Evolutionary conservation across 2,329 filamentous ascomycete species (phyloP).

Genomic region (Colletotrichum chlorophyti): DNA sequence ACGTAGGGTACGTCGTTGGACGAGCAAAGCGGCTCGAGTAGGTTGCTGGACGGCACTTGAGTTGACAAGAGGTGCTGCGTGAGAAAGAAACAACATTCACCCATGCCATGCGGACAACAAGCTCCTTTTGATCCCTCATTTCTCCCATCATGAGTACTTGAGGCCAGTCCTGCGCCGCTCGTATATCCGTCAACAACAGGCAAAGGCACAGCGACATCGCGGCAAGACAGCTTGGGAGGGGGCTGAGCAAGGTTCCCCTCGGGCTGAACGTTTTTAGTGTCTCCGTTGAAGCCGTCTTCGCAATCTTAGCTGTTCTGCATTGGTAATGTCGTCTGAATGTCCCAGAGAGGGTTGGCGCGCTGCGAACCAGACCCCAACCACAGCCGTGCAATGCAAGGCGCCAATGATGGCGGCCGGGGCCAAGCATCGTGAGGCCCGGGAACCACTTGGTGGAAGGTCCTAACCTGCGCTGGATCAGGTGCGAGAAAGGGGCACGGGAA

Average conservation of each 20-base stretch:
- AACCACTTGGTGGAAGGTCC: slow-evolving; percentile 1
- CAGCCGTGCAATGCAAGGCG: not conserved
- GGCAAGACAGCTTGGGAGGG: not conserved
- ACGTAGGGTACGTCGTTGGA: slow-evolving; percentile 53
- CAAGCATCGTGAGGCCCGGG: slow-evolving; percentile 17
- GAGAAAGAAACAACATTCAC: not conserved
- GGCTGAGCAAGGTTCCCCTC: not conserved
- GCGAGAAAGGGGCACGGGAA: slow-evolving; percentile 17
- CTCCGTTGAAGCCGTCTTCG: not conserved
- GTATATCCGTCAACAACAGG: not conserved
- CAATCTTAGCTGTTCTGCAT: not conserved
- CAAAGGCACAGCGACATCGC: not conserved
- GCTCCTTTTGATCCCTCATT: slow-evolving; percentile 20
- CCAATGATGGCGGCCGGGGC: not conserved
- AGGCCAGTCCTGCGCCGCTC: not conserved
- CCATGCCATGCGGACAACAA: not conserved
- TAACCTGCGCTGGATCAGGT: slow-evolving; percentile 4
- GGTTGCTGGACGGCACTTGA: slow-evolving; percentile 20
- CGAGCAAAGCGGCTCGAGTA: slow-evolving; percentile 42
- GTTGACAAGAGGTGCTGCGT: slow-evolving; percentile 19
- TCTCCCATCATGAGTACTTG: not conserved
- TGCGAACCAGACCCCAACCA: not conserved
- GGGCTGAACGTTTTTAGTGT: not conserved
- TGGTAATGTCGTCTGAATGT: not conserved
- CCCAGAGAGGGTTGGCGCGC: slow-evolving; percentile 5